These are phyloP conservation scores for Xylaria hypoxylon DNA, from an alignment of 2,329 filamentous ascomycete genomes.

Conservation along the genomic window DNA sequence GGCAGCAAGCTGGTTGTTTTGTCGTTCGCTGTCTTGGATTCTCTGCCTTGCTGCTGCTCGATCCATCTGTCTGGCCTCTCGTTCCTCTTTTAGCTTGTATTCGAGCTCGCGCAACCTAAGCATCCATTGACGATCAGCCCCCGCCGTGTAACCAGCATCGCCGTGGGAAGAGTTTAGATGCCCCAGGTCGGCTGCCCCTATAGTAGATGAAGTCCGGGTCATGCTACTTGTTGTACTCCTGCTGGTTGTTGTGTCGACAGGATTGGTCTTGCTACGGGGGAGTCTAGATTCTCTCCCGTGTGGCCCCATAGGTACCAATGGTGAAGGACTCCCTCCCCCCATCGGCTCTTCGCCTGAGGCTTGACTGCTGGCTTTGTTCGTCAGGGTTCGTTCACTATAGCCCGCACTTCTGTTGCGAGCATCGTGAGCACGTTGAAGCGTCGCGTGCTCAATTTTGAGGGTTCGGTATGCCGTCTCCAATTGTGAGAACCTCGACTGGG, in stretches of 20 bases:
- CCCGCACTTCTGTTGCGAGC: conserved; percentile 60
- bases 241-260: conserved; percentile 46
- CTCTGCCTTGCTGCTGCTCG: conserved; percentile 84
- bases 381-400: conserved; percentile 51
- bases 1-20: conserved; percentile 50
- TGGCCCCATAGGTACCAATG: conserved; percentile 66
- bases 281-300: conserved; percentile 47
- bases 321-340: conserved; percentile 62
- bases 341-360: conserved; percentile 50
- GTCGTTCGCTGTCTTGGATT: conserved; percentile 51
- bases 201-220: conserved; percentile 46
- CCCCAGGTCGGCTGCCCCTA: conserved; percentile 41
- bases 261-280: conserved; percentile 55
- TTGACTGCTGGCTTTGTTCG: conserved; percentile 56
- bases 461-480: conserved; percentile 72
- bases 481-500: conserved; percentile 61
- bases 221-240: conserved; percentile 45
- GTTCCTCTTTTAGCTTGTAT: conserved; percentile 86
- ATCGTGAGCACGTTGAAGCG: conserved; percentile 73
- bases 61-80: conserved; percentile 87
- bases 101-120: conserved; percentile 89
- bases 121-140: conserved; percentile 77
- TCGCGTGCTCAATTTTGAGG: conserved; percentile 74
- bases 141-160: conserved; percentile 41
- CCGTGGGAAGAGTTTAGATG: conserved; percentile 43